Conservation (phyloP, 177 flowering plant genomes). For the Vitis hybrid region DNA sequence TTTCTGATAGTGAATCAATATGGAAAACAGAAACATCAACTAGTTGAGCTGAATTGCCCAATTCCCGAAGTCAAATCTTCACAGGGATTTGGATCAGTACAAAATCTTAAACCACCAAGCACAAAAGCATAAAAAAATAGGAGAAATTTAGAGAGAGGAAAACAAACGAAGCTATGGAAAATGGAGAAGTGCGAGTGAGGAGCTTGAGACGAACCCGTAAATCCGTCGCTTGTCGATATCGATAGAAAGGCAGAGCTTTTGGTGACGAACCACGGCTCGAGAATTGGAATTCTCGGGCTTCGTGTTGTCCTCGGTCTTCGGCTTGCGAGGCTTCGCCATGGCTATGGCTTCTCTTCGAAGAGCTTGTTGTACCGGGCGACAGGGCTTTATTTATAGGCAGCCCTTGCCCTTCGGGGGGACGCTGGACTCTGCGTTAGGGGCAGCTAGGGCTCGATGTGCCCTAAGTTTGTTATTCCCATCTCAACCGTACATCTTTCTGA, state of each 20-base stretch:
- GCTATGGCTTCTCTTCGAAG: neutral
- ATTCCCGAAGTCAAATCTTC: no score
- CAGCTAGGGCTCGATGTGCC: no score
- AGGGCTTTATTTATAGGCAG: no score
- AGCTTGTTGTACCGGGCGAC: no score
- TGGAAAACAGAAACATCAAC: no score
- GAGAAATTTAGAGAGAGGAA: neutral
- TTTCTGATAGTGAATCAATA: no score
- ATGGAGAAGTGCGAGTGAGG: neutral
- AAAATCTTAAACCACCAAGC: neutral
- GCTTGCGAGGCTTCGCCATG: conserved; percentile 95
- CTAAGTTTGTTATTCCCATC: no score
- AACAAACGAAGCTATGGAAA: neutral
- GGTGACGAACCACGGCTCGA: conserved; percentile 74
- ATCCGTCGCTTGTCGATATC: conserved; percentile 70
- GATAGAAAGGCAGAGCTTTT: conserved; percentile 90
- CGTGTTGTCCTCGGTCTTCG: conserved; percentile 57
- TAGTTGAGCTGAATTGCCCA: no score
- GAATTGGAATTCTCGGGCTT: conserved; percentile 49
- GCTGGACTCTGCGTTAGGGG: no score
- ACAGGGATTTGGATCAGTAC: no score
- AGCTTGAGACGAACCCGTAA: conserved; percentile 54
- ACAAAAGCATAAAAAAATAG: conserved; percentile 3
- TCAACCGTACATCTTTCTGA: no score
- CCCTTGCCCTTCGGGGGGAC: no score